Base-by-base conservation (phyloP, 108 stramenopile genomes). In the Skeletonema costatum region DNA sequence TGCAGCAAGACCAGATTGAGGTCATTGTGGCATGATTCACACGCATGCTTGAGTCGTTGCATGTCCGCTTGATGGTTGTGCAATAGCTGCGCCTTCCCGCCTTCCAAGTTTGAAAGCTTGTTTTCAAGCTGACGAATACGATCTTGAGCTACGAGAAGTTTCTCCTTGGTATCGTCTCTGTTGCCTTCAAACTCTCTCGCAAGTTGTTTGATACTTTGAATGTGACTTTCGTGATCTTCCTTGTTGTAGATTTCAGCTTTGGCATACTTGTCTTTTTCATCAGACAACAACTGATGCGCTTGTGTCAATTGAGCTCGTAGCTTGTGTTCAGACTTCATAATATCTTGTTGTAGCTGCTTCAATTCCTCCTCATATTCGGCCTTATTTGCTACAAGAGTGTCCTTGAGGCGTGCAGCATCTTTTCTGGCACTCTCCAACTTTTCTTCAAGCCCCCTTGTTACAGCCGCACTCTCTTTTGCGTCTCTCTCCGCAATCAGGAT, bases 11-110 rank as follows among this genome's bases (percentile, higher is more conserved):
- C 60, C 7, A 74, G 32, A 19, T 58, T 68, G 4, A 70, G 38
- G 25, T 80, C 79, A 21, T 74, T 68, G 61, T 74, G 72, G 32
- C 67, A 74, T 32, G 63, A 56, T 61, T 80, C 79, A 42, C 67
- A 68, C 1, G 79, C 68, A 80, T 80, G 79, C 46, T 80, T 59
- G 7, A 80, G 63, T 63, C 79, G 67, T 13, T 73, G 62, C 30
- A 50, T 66, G 48, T 80, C 72, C 4, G 72, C 67, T 19, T 64
- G 58, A 39, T 74, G 67, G 38, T 63, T 51, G 1, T 4, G 60
- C 8, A n/a, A 2, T 29, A 12, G 16, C 33, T 69, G 79, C 10
- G 33, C 61, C 66, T 53, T 68, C 36, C 70, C 79, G 10, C 61
- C 35, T 63, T 80, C 44, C 12, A 81, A 73, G 64, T 60, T 31